Base-by-base conservation (phyloP, 169 alveolate genomes). In the Plasmodium gonderi region DNA sequence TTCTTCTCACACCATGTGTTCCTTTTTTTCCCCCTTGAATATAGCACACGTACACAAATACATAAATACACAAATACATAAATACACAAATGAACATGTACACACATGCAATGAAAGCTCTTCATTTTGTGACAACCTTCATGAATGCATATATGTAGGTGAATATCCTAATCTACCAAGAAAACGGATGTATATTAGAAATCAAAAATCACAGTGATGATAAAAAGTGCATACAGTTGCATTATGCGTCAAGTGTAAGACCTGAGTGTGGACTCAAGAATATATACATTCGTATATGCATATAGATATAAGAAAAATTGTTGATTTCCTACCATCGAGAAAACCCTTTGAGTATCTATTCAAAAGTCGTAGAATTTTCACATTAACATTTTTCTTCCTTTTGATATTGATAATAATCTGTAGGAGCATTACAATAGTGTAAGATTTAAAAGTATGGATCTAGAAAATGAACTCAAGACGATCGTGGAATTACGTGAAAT, bases 341-440 rank as follows among this genome's bases (percentile, higher is more conserved):
- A n/a, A n/a, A 0, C 23, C 72, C 69, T 29, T 44, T 49, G 6
- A 47, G n/a, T 80, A 20, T 12, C 33, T 8, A 8, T 44, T 8
- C 33, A 47, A 9, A 8, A 64, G n/a, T 11, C 0, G 40, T 65
- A 45, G n/a, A 5, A 38, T 1, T 47, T 36, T 1, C 31, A 47
- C 26, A 11, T 26, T 12, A 12, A 69, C 23, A 17, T 1, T 45
- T 12, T 23, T n/a, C 0, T 5, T 44, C n/a, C n/a, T n/a, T n/a
- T n/a, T n/a, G n/a, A n/a, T n/a, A n/a, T n/a, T n/a, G n/a, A n/a
- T 44, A 68, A 14, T 17, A 23, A 9, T 49, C 60, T 31, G 44
- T 40, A 82, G 91, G 91, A 82, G 49, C 91, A 82, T 44, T 82
- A 82, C 51, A 82, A 82, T 17, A 82, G 91, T 14, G 91, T 82